Percentiles rank a stretch among this genome's conserved stretches.
These are phyloP conservation scores for Penicillium italicum DNA, from an alignment of 2,329 filamentous ascomycete genomes.

Conservation along the genomic window DNA sequence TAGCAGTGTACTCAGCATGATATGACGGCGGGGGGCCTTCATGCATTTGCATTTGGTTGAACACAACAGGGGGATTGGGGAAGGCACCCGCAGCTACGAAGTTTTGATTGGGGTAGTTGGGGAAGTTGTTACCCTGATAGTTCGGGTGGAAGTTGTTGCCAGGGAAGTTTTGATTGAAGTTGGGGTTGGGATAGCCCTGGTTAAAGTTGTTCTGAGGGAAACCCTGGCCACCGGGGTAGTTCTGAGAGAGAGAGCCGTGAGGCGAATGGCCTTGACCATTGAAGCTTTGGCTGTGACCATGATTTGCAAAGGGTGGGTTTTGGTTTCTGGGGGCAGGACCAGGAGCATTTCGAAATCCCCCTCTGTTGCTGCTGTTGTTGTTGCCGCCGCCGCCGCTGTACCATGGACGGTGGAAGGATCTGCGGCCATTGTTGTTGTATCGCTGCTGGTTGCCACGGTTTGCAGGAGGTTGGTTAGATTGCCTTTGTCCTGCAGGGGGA, in stretches of 20 bases:
- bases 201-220: background rate
- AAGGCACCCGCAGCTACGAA: background rate
- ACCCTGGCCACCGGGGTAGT: background rate
- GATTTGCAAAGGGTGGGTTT: background rate
- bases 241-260: background rate
- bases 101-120: background rate
- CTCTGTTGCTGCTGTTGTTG: background rate
- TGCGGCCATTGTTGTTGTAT: conserved; percentile 2
- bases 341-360: background rate
- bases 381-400: background rate
- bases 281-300: background rate
- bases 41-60: conserved; percentile 1
- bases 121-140: background rate
- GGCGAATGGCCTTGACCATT: background rate
- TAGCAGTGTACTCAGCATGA: background rate
- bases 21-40: background rate
- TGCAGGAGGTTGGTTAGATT: background rate
- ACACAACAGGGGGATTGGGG: background rate
- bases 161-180: background rate
- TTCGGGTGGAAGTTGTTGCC: background rate
- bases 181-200: conserved; percentile 3
- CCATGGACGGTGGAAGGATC: background rate
- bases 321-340: background rate
- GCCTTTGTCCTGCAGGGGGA: background rate
- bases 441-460: conserved; percentile 2